Conservation (phyloP, 371 early-diverging fungal genomes). For the Lichtheimia corymbifera region DNA sequence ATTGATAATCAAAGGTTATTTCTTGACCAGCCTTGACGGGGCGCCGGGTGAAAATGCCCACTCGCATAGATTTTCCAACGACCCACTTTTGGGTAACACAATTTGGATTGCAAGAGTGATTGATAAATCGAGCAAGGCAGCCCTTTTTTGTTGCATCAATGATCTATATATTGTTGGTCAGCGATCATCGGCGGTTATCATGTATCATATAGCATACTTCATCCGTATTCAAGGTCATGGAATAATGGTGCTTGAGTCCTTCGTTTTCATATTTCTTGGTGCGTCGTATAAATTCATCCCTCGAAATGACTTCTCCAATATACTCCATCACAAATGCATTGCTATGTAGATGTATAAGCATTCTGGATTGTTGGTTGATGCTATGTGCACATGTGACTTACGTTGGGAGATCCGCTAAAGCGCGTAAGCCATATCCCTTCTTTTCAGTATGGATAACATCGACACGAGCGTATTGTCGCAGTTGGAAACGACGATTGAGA, state of each 20-base stretch:
- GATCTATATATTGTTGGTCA: constrained; percentile 45
- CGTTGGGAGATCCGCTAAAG: constrained; percentile 65
- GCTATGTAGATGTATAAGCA: constrained; percentile 16
- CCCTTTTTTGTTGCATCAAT: constrained; percentile 94
- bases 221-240: constrained; percentile 91
- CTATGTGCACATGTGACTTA: constrained; percentile 35
- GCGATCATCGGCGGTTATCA: neutral
- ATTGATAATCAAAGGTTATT: constrained; percentile 93
- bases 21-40: constrained; percentile 78
- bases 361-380: neutral
- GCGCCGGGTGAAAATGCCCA: constrained; percentile 81
- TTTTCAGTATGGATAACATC: constrained; percentile 85
- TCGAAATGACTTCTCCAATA: constrained; percentile 91
- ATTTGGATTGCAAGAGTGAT: constrained; percentile 94
- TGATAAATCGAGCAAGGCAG: constrained; percentile 90
- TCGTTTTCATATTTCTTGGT: constrained; percentile 76
- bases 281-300: constrained; percentile 77
- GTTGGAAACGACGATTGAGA: constrained; percentile 88
- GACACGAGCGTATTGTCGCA: constrained; percentile 79
- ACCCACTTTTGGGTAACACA: constrained; percentile 89
- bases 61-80: constrained; percentile 73
- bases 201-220: constrained; percentile 57
- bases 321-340: constrained; percentile 94
- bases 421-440: constrained; percentile 92
- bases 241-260: constrained; percentile 93